These are phyloP conservation scores for Sporormia fimetaria DNA, from an alignment of 495 filamentous ascomycete genomes.

Conservation along the genomic window DNA sequence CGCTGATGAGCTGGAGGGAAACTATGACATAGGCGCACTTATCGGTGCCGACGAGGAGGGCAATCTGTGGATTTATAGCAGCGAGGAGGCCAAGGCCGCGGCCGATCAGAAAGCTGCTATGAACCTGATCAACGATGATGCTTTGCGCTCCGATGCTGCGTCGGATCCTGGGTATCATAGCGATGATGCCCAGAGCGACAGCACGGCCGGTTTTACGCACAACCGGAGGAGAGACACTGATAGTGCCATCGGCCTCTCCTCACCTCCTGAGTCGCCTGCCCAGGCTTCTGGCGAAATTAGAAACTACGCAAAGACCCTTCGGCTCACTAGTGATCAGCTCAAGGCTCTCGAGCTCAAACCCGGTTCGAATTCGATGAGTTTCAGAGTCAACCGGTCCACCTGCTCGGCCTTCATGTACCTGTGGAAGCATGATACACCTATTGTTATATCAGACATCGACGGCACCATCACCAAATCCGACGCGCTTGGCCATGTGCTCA, in stretches of 20 bases:
- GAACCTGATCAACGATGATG: conserved; percentile 42
- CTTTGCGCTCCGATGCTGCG: conserved; percentile 53
- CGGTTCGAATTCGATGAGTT: conserved; percentile 84
- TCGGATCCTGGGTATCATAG: conserved; percentile 94
- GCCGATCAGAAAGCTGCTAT: conserved; percentile 45
- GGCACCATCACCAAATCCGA: conserved; percentile 99
- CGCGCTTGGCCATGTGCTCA: conserved; percentile 91
- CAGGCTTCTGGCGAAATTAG: conserved; percentile 53
- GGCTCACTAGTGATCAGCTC: conserved; percentile 92
- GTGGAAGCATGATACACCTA: conserved; percentile 78
- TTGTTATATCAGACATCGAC: conserved; percentile 98
- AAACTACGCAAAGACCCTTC: conserved; percentile 93
- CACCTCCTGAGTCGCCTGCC: conserved; percentile 69
- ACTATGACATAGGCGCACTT: conserved; percentile 89
- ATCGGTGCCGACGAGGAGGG: conserved; percentile 92
- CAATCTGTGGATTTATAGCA: conserved; percentile 98
- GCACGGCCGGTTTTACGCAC: conserved; percentile 23
- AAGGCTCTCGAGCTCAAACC: conserved; percentile 73
- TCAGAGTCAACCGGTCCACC: conserved; percentile 88
- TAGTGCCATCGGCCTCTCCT: conserved; percentile 52
- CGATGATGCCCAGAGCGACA: conserved; percentile 48
- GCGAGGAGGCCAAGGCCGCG: conserved; percentile 83
- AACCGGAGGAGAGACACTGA: conserved; percentile 35
- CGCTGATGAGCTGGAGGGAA: conserved; percentile 85
- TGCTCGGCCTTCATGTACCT: conserved; percentile 87